Evolutionary conservation across 768 basidiomycete species (phyloP).

Genomic region (Mycena epipterygia): DNA sequence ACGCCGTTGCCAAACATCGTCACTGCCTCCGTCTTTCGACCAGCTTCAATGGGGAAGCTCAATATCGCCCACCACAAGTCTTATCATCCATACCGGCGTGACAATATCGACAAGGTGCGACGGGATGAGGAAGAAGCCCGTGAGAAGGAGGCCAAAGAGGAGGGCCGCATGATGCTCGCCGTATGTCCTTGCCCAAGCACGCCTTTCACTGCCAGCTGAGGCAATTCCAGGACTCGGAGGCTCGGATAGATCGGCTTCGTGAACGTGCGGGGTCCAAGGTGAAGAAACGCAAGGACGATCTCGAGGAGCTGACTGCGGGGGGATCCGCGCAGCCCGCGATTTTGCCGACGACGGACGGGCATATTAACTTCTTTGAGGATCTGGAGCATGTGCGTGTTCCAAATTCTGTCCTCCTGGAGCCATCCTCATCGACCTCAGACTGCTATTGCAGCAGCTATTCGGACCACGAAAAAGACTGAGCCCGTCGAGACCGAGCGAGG

Average conservation of each 20-base stretch:
- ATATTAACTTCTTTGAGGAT: slow-evolving; percentile 90
- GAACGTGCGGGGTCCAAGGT: slow-evolving; percentile 67
- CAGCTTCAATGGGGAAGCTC: slow-evolving; percentile 77
- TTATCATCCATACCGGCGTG: slow-evolving; percentile 87
- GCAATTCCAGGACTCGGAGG: slow-evolving; percentile 83
- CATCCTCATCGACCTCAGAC: slow-evolving; percentile 47
- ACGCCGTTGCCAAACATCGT: no score
- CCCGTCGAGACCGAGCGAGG: slow-evolving; percentile 76
- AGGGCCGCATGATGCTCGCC: slow-evolving; percentile 79
- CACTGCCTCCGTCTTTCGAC: no score
- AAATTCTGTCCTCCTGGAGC: neutral
- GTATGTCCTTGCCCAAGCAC: slow-evolving; percentile 55
- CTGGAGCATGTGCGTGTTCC: slow-evolving; percentile 70
- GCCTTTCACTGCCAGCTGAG: slow-evolving; percentile 34
- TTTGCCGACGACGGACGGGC: slow-evolving; percentile 67
- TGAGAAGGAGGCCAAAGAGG: slow-evolving; percentile 74
- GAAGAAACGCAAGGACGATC: slow-evolving; percentile 52
- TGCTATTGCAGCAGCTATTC: slow-evolving; percentile 59
- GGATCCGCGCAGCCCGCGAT: slow-evolving; percentile 51
- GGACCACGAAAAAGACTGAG: slow-evolving; percentile 62
- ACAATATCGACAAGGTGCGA: slow-evolving; percentile 88
- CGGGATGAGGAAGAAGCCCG: slow-evolving; percentile 86
- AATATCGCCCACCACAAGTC: slow-evolving; percentile 95
- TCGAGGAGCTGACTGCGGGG: slow-evolving; percentile 32
- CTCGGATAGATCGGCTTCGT: slow-evolving; percentile 75